Percentiles rank a stretch among this genome's conserved stretches.
Conservation (phyloP, 805 yeast genomes). For the Ogataea allantospora region DNA sequence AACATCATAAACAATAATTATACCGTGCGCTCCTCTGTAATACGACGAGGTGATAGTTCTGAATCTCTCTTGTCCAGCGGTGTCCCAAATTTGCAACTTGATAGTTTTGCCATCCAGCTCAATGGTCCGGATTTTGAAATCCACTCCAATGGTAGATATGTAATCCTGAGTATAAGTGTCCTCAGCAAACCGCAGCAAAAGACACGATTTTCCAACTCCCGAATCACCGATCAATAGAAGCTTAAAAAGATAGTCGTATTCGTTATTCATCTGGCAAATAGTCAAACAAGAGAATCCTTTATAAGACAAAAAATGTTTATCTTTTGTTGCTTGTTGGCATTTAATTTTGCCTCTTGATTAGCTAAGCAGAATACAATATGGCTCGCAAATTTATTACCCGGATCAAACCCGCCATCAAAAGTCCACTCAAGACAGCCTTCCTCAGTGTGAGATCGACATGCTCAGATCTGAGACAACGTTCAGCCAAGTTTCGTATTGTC, state of each 20-base stretch:
- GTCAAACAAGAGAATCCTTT: slow-evolving; percentile 1
- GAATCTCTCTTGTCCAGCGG: slow-evolving; percentile 98
- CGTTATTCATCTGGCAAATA: slow-evolving; percentile 64
- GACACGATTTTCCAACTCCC: slow-evolving; percentile 97
- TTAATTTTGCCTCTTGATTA: slow-evolving; percentile 12
- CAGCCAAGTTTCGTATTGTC: not conserved
- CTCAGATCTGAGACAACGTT: not conserved
- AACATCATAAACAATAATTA: slow-evolving; percentile 95
- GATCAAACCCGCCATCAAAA: slow-evolving; percentile 1
- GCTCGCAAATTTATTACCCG: slow-evolving; percentile 1
- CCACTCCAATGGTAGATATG: slow-evolving; percentile 97
- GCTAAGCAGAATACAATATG: slow-evolving; percentile 3
- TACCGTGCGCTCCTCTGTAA: slow-evolving; percentile 98
- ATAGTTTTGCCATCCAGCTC: slow-evolving; percentile 97
- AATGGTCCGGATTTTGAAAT: slow-evolving; percentile 83
- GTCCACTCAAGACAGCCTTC: not conserved
- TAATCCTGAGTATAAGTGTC: slow-evolving; percentile 96
- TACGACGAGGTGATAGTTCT: slow-evolving; percentile 96
- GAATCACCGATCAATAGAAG: slow-evolving; percentile 95
- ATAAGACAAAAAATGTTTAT: slow-evolving; percentile 6
- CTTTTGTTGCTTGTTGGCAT: slow-evolving; percentile 15
- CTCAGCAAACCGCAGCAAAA: slow-evolving; percentile 92
- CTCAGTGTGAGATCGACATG: not conserved
- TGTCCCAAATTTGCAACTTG: slow-evolving; percentile 98
- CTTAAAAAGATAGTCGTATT: slow-evolving; percentile 97